Conservation (phyloP, 2,329 filamentous ascomycete genomes). For the Pseudogymnoascus sp. region DNA sequence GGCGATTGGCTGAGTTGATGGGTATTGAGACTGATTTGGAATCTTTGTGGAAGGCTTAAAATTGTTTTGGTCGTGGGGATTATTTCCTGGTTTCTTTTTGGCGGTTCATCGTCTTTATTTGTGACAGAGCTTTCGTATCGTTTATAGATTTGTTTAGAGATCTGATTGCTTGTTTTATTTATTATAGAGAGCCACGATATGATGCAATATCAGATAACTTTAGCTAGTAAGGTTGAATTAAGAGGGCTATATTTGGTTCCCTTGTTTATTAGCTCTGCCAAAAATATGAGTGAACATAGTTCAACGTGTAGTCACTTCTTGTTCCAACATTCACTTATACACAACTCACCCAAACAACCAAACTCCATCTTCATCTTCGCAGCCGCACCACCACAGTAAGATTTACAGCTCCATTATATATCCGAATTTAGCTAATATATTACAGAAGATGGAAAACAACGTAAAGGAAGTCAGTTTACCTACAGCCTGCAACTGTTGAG, state of each 20-base stretch:
- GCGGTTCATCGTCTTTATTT: neutral
- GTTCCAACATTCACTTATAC: neutral
- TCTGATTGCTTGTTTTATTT: neutral
- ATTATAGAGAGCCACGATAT: neutral
- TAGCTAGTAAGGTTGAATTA: neutral
- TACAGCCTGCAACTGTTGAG: neutral
- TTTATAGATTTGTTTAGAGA: neutral
- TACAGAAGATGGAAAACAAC: neutral
- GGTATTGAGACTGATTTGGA: conserved; percentile 1
- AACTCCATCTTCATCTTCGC: neutral
- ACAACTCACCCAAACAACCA: neutral
- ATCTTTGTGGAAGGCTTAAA: neutral
- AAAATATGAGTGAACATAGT: neutral
- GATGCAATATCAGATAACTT: neutral
- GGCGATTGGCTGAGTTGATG: neutral
- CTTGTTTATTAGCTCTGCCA: neutral
- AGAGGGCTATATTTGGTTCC: neutral
- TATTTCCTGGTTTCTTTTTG: neutral
- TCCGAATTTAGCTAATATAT: neutral
- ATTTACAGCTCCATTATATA: neutral
- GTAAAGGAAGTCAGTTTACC: neutral
- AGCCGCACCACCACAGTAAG: neutral
- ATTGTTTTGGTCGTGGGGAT: neutral
- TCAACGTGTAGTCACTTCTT: neutral
- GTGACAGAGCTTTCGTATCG: neutral